phyloP scores from a whole-genome alignment of 1,284 basidiomycete species.

The Neolentinus lepideus region DNA sequence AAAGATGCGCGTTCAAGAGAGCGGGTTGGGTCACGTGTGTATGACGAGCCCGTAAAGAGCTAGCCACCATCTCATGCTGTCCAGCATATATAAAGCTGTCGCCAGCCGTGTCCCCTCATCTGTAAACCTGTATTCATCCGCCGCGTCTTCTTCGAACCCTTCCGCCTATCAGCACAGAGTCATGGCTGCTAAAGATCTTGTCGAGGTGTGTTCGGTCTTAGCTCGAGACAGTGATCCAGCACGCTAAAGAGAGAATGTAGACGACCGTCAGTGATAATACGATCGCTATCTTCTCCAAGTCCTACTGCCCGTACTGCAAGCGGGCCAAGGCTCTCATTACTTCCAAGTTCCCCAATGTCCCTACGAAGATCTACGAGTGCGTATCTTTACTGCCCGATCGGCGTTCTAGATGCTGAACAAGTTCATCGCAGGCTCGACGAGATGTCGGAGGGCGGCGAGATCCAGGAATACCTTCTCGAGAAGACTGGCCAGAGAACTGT shows the following conservation, averaged over 20 bases:
- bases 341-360: constrained; percentile 37
- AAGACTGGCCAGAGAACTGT: constrained; percentile 60
- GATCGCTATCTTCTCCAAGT: constrained; percentile 68
- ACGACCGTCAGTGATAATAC: constrained; percentile 46
- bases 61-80: constrained; percentile 13
- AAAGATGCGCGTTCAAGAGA: too few species aligned
- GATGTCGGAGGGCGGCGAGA: constrained; percentile 44
- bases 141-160: constrained; percentile 26
- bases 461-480: constrained; percentile 51
- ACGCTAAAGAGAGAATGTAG: constrained; percentile 22
- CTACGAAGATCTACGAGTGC: constrained; percentile 52
- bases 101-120: constrained; percentile 1
- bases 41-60: background rate
- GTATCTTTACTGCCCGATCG: constrained; percentile 15
- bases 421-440: constrained; percentile 30
- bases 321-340: constrained; percentile 51
- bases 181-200: constrained; percentile 30
- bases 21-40: background rate
- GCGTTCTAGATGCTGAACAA: constrained; percentile 17
- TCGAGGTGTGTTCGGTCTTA: constrained; percentile 28
- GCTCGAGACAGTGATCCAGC: too few species aligned
- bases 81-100: constrained; percentile 20
- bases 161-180: constrained; percentile 29
- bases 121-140: constrained; percentile 15
- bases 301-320: constrained; percentile 54